A percentile compares a stretch with the other conserved stretches of the same genome.
phyloP scores from a whole-genome alignment of 495 filamentous ascomycete species.

The Sabuloglossum arenarium region DNA sequence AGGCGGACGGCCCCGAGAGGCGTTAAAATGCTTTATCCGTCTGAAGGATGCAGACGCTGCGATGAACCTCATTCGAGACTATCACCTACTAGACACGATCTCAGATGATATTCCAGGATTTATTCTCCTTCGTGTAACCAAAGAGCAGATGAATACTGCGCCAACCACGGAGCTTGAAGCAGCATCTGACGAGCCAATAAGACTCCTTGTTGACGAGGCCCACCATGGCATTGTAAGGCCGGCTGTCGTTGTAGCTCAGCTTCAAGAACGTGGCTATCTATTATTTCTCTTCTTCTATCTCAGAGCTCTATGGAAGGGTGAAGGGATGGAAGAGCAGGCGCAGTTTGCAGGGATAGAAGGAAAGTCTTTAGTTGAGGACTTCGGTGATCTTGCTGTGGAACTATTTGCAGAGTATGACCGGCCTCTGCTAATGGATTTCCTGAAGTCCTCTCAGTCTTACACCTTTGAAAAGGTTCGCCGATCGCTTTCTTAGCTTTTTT shows the following conservation, averaged over 20 bases:
- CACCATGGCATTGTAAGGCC: constrained; percentile 70
- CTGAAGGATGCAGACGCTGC: constrained; percentile 80
- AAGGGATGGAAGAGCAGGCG: constrained; percentile 17
- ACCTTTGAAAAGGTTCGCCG: constrained; percentile 41
- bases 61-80: constrained; percentile 64
- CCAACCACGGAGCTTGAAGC: constrained; percentile 50
- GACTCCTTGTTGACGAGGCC: constrained; percentile 75
- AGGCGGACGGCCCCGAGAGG: constrained; percentile 57
- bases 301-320: constrained; percentile 58
- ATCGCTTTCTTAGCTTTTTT: neutral
- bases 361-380: constrained; percentile 58
- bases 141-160: constrained; percentile 44
- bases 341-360: constrained; percentile 33
- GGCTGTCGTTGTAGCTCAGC: constrained; percentile 52
- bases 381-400: constrained; percentile 65
- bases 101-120: constrained; percentile 77
- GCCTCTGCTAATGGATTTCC: constrained; percentile 58
- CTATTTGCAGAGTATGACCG: constrained; percentile 75
- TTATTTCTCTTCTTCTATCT: constrained; percentile 89
- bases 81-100: constrained; percentile 66
- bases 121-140: constrained; percentile 64
- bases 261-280: constrained; percentile 24
- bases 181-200: constrained; percentile 58
- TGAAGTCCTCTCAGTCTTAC: constrained; percentile 69
- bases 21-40: constrained; percentile 69